Conservation (phyloP, 306 rosid genomes). For the Geum urbanum region DNA sequence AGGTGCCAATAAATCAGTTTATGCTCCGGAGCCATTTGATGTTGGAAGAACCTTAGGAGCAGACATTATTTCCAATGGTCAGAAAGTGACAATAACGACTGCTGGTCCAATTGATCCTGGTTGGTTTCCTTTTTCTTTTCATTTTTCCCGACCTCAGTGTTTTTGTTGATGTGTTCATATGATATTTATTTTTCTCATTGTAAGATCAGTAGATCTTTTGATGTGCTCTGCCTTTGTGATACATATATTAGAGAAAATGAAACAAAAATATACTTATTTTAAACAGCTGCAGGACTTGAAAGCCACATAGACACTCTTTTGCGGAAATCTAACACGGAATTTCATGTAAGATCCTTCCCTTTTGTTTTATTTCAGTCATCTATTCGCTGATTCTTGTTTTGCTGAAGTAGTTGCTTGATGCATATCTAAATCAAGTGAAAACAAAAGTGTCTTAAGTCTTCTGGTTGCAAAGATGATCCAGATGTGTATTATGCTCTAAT, state of each 20-base stretch:
- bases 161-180: neutral
- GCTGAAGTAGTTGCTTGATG: neutral
- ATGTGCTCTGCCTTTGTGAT: neutral
- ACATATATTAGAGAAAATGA: slow-evolving; percentile 19
- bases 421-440: neutral
- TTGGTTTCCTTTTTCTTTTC: slow-evolving; percentile 33
- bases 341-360: slow-evolving; percentile 54
- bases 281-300: slow-evolving; percentile 71
- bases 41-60: slow-evolving; percentile 84
- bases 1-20: slow-evolving; percentile 65
- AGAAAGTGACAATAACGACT: slow-evolving; percentile 54
- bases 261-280: slow-evolving; percentile 31
- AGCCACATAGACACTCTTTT: slow-evolving; percentile 64
- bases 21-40: slow-evolving; percentile 93
- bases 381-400: neutral
- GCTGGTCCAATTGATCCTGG: slow-evolving; percentile 70
- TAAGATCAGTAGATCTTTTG: neutral
- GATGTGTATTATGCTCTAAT: neutral
- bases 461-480: neutral
- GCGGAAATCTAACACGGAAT: slow-evolving; percentile 76
- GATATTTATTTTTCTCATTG: slow-evolving; percentile 6
- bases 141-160: neutral
- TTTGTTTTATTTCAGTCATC: slow-evolving; percentile 12
- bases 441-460: neutral
- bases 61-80: slow-evolving; percentile 61